These are phyloP conservation scores for Fusarium sp. DNA, from an alignment of 2,329 filamentous ascomycete genomes.

Conservation along the genomic window DNA sequence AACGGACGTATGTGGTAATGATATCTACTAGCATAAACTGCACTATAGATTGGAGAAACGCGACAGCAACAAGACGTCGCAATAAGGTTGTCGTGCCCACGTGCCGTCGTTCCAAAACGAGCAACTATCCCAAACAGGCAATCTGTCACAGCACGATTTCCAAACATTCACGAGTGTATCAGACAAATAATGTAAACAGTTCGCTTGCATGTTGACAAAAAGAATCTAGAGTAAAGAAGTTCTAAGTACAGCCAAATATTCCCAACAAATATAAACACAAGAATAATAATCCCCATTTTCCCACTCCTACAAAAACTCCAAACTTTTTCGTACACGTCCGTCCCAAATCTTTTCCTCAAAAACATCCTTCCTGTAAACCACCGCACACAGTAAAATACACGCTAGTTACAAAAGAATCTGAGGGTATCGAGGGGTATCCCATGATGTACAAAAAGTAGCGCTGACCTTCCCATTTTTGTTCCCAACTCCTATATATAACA, in stretches of 20 bases:
- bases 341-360: constrained; percentile 1
- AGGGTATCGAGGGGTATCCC: constrained; percentile 30
- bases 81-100: no score
- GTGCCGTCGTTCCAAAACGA: no score
- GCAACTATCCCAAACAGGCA: no score
- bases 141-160: background rate
- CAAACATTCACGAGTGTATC: rapidly evolving
- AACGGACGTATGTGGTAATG: no score
- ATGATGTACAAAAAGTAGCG: constrained; percentile 39
- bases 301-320: background rate
- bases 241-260: constrained; percentile 13
- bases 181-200: background rate
- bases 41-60: no score
- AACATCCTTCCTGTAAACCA: constrained; percentile 10
- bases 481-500: background rate
- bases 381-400: constrained; percentile 34
- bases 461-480: constrained; percentile 4
- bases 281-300: constrained; percentile 1
- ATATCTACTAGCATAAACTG: no score
- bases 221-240: constrained; percentile 19
- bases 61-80: no score
- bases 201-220: constrained; percentile 23
- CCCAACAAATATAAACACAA: constrained; percentile 6
- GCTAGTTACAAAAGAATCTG: constrained; percentile 27
- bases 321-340: constrained; percentile 6